Conservation (phyloP, 176 grass and related monocot genomes). For the Tillandsia leiboldiana region DNA sequence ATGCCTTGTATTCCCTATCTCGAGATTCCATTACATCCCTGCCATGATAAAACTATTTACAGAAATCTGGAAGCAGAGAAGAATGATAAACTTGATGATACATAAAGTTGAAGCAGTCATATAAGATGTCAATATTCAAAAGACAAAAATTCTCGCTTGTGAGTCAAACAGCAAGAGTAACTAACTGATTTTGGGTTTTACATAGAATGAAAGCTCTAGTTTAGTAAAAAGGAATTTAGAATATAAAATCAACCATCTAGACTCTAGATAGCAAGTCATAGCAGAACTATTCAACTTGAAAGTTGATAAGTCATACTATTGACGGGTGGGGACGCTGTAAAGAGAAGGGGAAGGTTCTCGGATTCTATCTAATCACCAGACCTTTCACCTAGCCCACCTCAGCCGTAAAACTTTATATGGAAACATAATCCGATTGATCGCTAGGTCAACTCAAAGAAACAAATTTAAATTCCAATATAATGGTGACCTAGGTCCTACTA, state of each 20-base stretch:
- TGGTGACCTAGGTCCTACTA: no score
- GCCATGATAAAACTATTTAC: constrained; percentile 16
- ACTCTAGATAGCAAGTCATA: not conserved
- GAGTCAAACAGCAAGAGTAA: no score
- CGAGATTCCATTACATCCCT: constrained; percentile 69
- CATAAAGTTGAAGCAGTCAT: no score
- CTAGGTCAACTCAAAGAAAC: no score
- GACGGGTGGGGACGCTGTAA: not conserved
- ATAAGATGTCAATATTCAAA: not conserved
- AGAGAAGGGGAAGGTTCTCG: no score
- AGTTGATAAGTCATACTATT: not conserved
- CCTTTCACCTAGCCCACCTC: no score
- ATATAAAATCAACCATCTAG: not conserved
- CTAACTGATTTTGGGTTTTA: no score
- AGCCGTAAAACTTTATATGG: no score
- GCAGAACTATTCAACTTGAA: not conserved
- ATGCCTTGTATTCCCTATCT: constrained; percentile 59
- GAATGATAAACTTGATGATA: not conserved
- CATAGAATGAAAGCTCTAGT: no score
- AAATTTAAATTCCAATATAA: no score
- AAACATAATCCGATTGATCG: no score
- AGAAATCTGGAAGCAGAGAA: not conserved
- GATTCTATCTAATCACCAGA: no score
- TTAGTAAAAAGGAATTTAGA: not conserved
- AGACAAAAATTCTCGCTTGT: not conserved